phyloP scores from a whole-genome alignment of 331 rosid species.

The Phaseolus coccineus region DNA sequence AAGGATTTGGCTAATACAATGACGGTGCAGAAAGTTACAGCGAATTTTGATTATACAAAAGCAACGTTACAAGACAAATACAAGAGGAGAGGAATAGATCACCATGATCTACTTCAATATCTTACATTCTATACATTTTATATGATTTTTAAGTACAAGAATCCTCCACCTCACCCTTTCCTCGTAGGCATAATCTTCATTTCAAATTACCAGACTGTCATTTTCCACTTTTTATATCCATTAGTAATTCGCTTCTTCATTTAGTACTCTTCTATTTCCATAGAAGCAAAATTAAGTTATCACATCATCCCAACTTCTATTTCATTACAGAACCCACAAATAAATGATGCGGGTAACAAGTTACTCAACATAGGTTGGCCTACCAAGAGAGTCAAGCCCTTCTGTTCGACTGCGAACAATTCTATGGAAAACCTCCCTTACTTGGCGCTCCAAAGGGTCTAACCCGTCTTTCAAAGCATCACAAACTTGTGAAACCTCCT shows the following conservation, averaged over 20 bases:
- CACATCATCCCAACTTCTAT: slow-evolving; percentile 32
- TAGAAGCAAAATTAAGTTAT: slow-evolving; percentile 40
- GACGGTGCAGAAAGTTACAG: slow-evolving; percentile 52
- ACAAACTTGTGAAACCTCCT: slow-evolving; percentile 68
- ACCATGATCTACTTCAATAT: slow-evolving; percentile 46
- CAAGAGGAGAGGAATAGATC: slow-evolving; percentile 41
- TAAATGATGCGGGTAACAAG: background rate
- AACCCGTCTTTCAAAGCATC: slow-evolving; percentile 72
- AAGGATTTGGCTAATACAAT: slow-evolving; percentile 33
- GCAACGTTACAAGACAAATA: slow-evolving; percentile 48
- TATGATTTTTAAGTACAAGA: slow-evolving; percentile 53
- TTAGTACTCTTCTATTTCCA: slow-evolving; percentile 3
- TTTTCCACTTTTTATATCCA: slow-evolving; percentile 18
- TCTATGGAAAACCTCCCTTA: slow-evolving; percentile 85
- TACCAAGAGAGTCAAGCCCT: slow-evolving; percentile 81
- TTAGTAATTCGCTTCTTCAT: slow-evolving; percentile 33
- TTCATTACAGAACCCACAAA: slow-evolving; percentile 19
- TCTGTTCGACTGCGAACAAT: slow-evolving; percentile 85
- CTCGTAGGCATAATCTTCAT: slow-evolving; percentile 29
- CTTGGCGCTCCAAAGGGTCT: slow-evolving; percentile 92
- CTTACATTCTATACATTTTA: slow-evolving; percentile 59
- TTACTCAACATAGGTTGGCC: slow-evolving; percentile 57
- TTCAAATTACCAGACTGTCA: slow-evolving; percentile 33
- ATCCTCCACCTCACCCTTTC: slow-evolving; percentile 48
- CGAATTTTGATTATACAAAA: slow-evolving; percentile 54